Evolutionary conservation across 257 asterid genomes (phyloP).

Genomic region (Solanum virginianum): DNA sequence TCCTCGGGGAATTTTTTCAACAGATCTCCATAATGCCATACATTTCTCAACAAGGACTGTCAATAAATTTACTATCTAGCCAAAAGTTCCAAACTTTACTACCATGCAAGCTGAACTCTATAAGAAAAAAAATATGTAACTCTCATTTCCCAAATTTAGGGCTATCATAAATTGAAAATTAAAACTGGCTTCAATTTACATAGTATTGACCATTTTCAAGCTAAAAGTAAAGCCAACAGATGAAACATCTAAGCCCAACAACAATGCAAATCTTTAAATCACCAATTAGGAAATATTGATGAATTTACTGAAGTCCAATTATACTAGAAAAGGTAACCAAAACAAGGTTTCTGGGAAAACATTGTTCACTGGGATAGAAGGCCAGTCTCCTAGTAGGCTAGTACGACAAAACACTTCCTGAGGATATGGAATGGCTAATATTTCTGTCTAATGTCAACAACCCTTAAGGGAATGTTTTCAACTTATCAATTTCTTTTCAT

Average conservation of each 20-base stretch:
- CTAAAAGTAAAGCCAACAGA: background rate
- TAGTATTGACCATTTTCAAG: background rate
- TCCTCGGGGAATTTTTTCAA: background rate
- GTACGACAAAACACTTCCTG: too few species aligned
- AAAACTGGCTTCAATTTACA: background rate
- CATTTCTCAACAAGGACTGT: background rate
- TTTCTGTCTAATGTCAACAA: too few species aligned
- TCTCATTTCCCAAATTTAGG: background rate
- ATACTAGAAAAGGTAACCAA: background rate
- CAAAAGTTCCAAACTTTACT: too few species aligned
- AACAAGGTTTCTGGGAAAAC: background rate
- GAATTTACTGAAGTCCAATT: background rate
- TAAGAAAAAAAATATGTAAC: too few species aligned
- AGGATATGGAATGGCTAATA: too few species aligned
- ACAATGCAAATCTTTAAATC: constrained; percentile 19
- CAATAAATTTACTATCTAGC: too few species aligned
- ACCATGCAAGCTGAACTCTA: too few species aligned
- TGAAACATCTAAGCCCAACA: constrained; percentile 7
- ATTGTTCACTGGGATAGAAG: too few species aligned
- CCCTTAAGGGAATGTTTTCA: too few species aligned
- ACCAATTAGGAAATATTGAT: background rate
- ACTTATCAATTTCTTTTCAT: too few species aligned
- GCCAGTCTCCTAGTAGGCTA: too few species aligned
- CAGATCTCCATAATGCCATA: background rate
- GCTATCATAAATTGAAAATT: background rate